These are phyloP conservation scores for Sarcodon aspratus DNA, from an alignment of 768 basidiomycete genomes.

Conservation along the genomic window DNA sequence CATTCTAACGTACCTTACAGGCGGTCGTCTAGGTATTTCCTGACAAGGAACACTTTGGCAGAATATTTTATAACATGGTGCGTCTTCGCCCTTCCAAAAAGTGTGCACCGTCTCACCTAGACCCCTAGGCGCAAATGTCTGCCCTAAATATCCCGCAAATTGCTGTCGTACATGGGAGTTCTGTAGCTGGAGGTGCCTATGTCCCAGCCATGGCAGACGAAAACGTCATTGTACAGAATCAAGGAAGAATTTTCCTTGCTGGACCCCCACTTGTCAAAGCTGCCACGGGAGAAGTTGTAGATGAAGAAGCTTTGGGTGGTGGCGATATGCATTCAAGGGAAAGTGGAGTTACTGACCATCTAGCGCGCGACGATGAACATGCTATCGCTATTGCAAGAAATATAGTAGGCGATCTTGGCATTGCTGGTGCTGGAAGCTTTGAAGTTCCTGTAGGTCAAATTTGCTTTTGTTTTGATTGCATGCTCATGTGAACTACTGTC, in stretches of 20 bases:
- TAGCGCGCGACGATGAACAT: conserved; percentile 78
- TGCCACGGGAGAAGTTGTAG: conserved; percentile 86
- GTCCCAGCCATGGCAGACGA: conserved; percentile 97
- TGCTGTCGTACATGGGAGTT: conserved; percentile 88
- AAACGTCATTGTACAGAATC: conserved; percentile 82
- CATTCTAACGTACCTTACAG: background rate
- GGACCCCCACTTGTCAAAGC: conserved; percentile 93
- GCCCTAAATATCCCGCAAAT: conserved; percentile 87
- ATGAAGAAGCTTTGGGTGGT: conserved; percentile 86
- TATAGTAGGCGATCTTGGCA: conserved; percentile 69
- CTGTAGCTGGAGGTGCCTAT: conserved; percentile 88
- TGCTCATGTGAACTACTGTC: background rate
- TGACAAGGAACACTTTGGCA: conserved; percentile 90
- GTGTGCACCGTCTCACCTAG: conserved; percentile 2
- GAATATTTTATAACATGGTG: conserved; percentile 97
- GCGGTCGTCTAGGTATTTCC: conserved; percentile 56
- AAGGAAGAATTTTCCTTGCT: conserved; percentile 89
- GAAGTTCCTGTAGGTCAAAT: conserved; percentile 32
- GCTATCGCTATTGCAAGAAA: conserved; percentile 71
- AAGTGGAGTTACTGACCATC: conserved; percentile 85
- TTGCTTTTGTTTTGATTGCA: conserved; percentile 4
- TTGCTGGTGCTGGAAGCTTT: conserved; percentile 32
- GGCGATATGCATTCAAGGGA: conserved; percentile 87
- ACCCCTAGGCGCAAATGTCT: conserved; percentile 76
- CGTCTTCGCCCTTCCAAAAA: conserved; percentile 7